Base-by-base conservation (phyloP, 1,284 basidiomycete species). In the Mycena citricolor region DNA sequence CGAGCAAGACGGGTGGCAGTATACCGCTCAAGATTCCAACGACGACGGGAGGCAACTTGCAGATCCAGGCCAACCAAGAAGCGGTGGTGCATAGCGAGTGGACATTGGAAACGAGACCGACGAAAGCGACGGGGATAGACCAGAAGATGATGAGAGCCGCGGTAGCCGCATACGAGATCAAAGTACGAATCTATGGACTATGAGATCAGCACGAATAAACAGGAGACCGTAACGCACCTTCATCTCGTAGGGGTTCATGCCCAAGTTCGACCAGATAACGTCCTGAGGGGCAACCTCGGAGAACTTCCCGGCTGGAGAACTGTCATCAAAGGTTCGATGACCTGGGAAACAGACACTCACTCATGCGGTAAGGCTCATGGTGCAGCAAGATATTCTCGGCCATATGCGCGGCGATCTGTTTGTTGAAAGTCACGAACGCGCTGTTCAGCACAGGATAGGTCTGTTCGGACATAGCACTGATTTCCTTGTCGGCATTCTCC, bases 381-480 rank as follows among this genome's bases (percentile, higher is more conserved):
- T 93, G 88, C 2, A 80, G 69, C 21, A 93, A 65, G 5, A 75
- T 72, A 61, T 89, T 81, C 14, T 75, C 75, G 1, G 89, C 90
- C 61, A 94, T 73, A 63, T 95, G 91, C n/a, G 91, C 91, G 1
- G 90, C 90, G 54, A 97, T 88, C 69, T 98, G 95, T 56, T 82
- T 78, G 65, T 94, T 84, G 77, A 98, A 99, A 22, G 91, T 86
- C 49, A 99, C 77, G 65, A 99, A 99, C 4, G 90, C 91, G 20
- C 87, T 89, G 61, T 82, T 91, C 52, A 88, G 61, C 1, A 86
- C 84, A 4, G 82, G 83, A 52, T 88, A 89, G 5, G 32, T 35
- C 30, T 47, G 32, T 20, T 73, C 73, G 43, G 75, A 31, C 12
- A 32, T 32, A 20, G 45, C 44, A 2, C 28, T 29, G 23, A 8